Conservation (phyloP, 208 protist genomes). For the Leishmania turanica region DNA sequence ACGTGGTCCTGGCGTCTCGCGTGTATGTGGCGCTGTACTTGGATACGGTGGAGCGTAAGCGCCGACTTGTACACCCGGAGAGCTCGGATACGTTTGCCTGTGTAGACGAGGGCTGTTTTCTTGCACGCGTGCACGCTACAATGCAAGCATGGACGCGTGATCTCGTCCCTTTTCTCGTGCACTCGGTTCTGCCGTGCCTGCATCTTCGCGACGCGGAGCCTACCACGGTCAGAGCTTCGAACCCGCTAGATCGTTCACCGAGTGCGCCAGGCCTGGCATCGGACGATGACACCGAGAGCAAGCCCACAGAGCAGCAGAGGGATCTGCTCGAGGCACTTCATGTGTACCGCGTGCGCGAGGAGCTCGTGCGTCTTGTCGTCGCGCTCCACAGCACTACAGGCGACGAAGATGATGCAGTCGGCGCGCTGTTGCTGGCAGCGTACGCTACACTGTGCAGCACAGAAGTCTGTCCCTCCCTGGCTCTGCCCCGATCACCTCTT, state of each 20-base stretch:
- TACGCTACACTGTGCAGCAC: slow-evolving; percentile 24
- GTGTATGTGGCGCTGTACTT: slow-evolving; percentile 12
- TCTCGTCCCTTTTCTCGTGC: slow-evolving; percentile 21
- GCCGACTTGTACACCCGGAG: not conserved
- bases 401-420: slow-evolving; percentile 2
- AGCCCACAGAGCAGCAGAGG: not conserved
- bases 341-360: slow-evolving; percentile 8
- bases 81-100: not conserved
- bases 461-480: not conserved
- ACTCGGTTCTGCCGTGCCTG: slow-evolving; percentile 29
- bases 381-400: slow-evolving; percentile 13
- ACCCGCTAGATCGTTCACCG: not conserved
- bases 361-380: slow-evolving; percentile 10
- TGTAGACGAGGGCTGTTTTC: not conserved
- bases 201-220: slow-evolving; percentile 21
- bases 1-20: slow-evolving; percentile 14
- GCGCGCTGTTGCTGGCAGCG: slow-evolving; percentile 10
- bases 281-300: not conserved
- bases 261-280: not conserved
- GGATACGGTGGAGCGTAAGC: slow-evolving; percentile 20
- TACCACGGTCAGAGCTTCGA: slow-evolving; percentile 14
- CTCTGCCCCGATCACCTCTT: not conserved
- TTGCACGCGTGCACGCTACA: not conserved
- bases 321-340: not conserved
- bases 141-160: slow-evolving; percentile 58